Base-by-base conservation (phyloP, 2,329 filamentous ascomycete species). In the Pyrenochaeta sp. region DNA sequence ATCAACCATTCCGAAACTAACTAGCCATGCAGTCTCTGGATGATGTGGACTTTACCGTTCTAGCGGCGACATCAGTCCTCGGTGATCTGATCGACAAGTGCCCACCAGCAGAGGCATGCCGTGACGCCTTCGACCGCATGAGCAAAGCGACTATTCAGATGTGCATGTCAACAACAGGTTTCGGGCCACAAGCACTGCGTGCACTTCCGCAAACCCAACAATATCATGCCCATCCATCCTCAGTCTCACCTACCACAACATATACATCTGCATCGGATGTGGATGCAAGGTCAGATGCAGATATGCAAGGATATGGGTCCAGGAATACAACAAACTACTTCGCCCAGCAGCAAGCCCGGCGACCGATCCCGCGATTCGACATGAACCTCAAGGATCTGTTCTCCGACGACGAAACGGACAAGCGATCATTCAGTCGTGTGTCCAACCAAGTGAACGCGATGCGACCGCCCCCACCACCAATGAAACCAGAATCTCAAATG, bases 41-140 rank as follows among this genome's bases (percentile, higher is more conserved):
- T 63, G 93, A 97, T 68, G 91, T 97, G n/a, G 93, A 97, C 68
- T 96, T 96, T 61, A 97, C 93, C 1, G 89, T 97, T 7, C 79
- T 96, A 35, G 90, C 92, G 7, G 93, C 92, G 15, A 96, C 90
- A 35, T 96, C 93, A 2, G 91, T 97, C 7, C 85, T 97, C 29
- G 87, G 85, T 4, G 94, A 96, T 65, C 80, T 97, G 51, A 92
- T 95, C 55, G 89, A 95, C 56, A 96, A 96, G 69, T 97, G 94
- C 58, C 92, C 93, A 0, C 93, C 93, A 0, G 93, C 93, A 21
- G 92, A 96, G 77, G 90, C 92, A 8, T 97, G 93, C 69, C 85
- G 91, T 10, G 92, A 97, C 68, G 92, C 94, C 1, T 96, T 97
- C 67, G 90, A 96, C 60, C 84, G 93, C 26, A 97, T 96, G 76